A percentile compares a stretch with the other conserved stretches of the same genome.
phyloP scores from a whole-genome alignment of 169 alveolate species.

The Theileria parva region DNA sequence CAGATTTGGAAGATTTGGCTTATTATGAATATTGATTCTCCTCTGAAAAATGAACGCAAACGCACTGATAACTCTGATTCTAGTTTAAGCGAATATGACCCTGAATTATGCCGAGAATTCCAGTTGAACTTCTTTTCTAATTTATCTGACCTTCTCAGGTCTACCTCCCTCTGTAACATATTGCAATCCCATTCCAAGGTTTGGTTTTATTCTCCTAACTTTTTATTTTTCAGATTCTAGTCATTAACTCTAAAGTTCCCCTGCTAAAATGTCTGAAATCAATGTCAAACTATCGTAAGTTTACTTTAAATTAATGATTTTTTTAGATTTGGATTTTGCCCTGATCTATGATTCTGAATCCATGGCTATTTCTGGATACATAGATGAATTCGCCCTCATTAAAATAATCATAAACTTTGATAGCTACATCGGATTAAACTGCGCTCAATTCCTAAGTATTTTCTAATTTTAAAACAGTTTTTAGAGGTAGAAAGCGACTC shows the following conservation, averaged over 20 bases:
- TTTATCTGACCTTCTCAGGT: slow-evolving; percentile 16
- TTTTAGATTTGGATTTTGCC: slow-evolving; percentile 43
- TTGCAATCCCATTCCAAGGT: slow-evolving; percentile 54
- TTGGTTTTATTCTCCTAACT: neutral
- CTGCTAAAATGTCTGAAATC: slow-evolving; percentile 33
- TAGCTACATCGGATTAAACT: neutral
- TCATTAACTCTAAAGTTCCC: slow-evolving; percentile 38
- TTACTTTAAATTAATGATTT: neutral
- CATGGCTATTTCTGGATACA: slow-evolving; percentile 28
- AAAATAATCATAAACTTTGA: neutral
- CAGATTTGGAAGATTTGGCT: neutral
- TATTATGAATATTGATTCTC: slow-evolving; percentile 14
- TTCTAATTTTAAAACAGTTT: neutral
- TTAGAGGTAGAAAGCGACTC: neutral
- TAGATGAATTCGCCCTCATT: slow-evolving; percentile 48
- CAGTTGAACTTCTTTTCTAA: slow-evolving; percentile 11
- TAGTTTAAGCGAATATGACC: neutral
- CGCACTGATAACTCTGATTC: neutral
- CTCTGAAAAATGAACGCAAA: neutral
- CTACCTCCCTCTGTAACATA: slow-evolving; percentile 38
- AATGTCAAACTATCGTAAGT: slow-evolving; percentile 43
- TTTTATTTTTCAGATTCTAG: slow-evolving; percentile 18
- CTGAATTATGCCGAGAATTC: neutral
- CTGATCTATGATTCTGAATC: slow-evolving; percentile 38
- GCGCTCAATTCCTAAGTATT: slow-evolving; percentile 13